Percentiles rank a stretch among this genome's conserved stretches.
These are phyloP conservation scores for Boletus rubroflammeus DNA, from an alignment of 768 basidiomycete species.

Conservation along the genomic window DNA sequence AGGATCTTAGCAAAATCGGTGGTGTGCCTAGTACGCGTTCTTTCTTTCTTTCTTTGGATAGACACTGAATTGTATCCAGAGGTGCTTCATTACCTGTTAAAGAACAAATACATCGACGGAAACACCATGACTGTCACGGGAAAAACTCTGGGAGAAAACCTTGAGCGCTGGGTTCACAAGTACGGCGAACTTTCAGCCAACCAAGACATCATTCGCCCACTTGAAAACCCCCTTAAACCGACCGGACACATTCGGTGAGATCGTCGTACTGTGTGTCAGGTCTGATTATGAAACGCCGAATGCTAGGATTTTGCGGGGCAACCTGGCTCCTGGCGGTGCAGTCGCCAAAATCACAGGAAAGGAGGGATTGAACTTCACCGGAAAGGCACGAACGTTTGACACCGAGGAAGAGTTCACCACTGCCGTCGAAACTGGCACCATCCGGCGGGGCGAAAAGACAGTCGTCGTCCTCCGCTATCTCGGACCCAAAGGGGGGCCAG, in stretches of 20 bases:
- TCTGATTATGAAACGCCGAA: background rate
- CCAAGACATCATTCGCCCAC: constrained; percentile 86
- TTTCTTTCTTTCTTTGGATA: background rate
- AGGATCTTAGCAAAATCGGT: constrained; percentile 92
- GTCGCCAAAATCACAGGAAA: constrained; percentile 97
- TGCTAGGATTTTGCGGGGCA: constrained; percentile 80
- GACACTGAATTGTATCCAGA: constrained; percentile 41
- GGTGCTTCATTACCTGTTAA: constrained; percentile 79
- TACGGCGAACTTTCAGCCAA: constrained; percentile 66
- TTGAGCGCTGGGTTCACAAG: constrained; percentile 82
- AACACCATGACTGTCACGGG: constrained; percentile 91
- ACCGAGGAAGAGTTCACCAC: constrained; percentile 82
- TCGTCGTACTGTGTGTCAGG: background rate
- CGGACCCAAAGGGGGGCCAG: constrained; percentile 95
- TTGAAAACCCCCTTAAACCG: constrained; percentile 82
- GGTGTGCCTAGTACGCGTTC: constrained; percentile 83
- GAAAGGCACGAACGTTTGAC: constrained; percentile 92
- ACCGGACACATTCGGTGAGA: constrained; percentile 85
- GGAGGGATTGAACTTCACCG: constrained; percentile 85
- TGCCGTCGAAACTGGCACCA: constrained; percentile 83
- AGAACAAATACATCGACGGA: constrained; percentile 87
- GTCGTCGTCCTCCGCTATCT: constrained; percentile 94
- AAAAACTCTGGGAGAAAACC: constrained; percentile 84
- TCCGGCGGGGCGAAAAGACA: constrained; percentile 95
- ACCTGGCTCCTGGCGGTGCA: constrained; percentile 92